phyloP scores from a whole-genome alignment of 139 green algal species.

The Ostreobium quekettii region DNA sequence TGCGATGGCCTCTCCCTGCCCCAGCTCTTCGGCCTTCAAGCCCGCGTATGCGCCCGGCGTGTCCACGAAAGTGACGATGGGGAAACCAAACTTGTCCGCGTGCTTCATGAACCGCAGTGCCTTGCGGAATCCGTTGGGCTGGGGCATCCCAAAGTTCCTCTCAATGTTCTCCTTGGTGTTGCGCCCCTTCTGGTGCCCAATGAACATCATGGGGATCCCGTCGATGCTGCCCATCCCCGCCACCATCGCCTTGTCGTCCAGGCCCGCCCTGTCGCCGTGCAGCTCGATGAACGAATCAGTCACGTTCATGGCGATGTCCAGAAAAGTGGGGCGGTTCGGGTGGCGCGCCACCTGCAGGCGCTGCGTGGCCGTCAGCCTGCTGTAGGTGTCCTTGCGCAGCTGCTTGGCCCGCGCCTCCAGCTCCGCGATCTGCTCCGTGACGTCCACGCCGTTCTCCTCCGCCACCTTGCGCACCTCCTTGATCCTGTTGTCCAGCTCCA shows the following conservation, averaged over 20 bases:
- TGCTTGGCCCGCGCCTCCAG: constrained; percentile 71
- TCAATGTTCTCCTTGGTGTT: constrained; percentile 98
- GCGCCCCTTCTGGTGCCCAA: constrained; percentile 94
- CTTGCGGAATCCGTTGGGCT: constrained; percentile 94
- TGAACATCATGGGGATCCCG: constrained; percentile 90
- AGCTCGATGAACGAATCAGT: constrained; percentile 94
- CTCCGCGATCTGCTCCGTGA: constrained; percentile 70
- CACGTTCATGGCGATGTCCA: constrained; percentile 97
- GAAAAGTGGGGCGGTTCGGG: constrained; percentile 89
- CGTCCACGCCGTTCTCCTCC: constrained; percentile 88
- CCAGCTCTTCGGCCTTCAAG: constrained; percentile 84
- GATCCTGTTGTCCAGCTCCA: constrained; percentile 95
- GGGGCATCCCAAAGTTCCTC: constrained; percentile 92
- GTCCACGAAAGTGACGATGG: constrained; percentile 96
- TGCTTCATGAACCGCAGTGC: constrained; percentile 95
- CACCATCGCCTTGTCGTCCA: constrained; percentile 92
- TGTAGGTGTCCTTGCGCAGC: constrained; percentile 82
- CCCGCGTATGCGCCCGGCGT: constrained; percentile 91
- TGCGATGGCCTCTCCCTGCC: constrained; percentile 94
- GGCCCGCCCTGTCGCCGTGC: constrained; percentile 83
- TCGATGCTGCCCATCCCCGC: constrained; percentile 89
- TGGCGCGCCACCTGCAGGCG: constrained; percentile 88
- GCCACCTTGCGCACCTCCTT: constrained; percentile 87
- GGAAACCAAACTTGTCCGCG: constrained; percentile 91
- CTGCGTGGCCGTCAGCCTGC: constrained; percentile 81